phyloP scores from a whole-genome alignment of 1,284 basidiomycete genomes.

The Moesziomyces antarcticus region DNA sequence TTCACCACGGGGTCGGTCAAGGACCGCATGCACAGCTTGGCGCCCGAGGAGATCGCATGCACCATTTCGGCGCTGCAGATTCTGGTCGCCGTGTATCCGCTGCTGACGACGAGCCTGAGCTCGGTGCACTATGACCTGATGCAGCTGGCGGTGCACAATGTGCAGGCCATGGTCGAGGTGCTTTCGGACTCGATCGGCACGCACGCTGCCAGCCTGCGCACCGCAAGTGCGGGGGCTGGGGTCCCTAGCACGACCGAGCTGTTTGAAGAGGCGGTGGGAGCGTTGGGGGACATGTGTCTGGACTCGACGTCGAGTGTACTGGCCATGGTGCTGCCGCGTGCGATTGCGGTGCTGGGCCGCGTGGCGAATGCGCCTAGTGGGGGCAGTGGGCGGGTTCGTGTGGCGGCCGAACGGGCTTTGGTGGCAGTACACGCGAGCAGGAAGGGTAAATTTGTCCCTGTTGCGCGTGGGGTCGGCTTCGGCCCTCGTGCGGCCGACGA shows the following conservation, averaged over 20 bases:
- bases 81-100: conserved; percentile 31
- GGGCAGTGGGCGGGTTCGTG: conserved; percentile 5
- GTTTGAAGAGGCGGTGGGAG: conserved; percentile 12
- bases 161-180: conserved; percentile 44
- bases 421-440: conserved; percentile 19
- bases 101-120: conserved; percentile 31
- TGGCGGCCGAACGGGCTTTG: conserved; percentile 19
- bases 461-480: conserved; percentile 41
- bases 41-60: conserved; percentile 19
- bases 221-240: conserved; percentile 8
- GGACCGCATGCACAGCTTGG: conserved; percentile 35
- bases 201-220: conserved; percentile 14
- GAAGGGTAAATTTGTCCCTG: conserved; percentile 38
- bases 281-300: conserved; percentile 22
- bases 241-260: conserved; percentile 11
- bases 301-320: conserved; percentile 31
- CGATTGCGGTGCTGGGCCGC: conserved; percentile 19
- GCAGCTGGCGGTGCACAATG: conserved; percentile 24
- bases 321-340: conserved; percentile 28
- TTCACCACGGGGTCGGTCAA: conserved; percentile 24
- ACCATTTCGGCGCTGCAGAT: conserved; percentile 34
- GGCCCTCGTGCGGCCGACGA: conserved; percentile 30
- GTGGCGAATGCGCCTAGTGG: conserved; percentile 23
- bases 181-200: conserved; percentile 31
- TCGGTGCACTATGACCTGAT: conserved; percentile 42